Base-by-base conservation (phyloP, 805 yeast genomes). In the Pichia ethanolica region DNA sequence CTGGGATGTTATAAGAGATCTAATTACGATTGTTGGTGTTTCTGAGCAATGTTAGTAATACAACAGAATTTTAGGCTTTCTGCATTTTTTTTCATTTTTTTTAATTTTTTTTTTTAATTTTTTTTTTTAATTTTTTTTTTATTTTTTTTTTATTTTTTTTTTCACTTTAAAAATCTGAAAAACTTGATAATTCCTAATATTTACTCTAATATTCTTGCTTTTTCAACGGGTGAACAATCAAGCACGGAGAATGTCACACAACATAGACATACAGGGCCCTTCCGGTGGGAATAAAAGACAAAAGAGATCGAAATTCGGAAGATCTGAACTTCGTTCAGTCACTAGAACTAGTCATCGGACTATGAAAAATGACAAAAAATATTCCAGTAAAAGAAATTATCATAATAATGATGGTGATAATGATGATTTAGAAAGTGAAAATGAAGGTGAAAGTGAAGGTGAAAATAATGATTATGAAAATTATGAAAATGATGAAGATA, bases 291-390 rank as follows among this genome's bases (percentile, higher is more conserved):
- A 20, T 12, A 48, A 51, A 38, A 48, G 49, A 35, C 46, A 43
- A 44, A 55, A 54, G 39, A 57, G 49, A 44, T 26, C 55, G 20
- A 74, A 74, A 56, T 69, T 64, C 53, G 93, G 91, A 3, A 73
- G 93, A 62, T 72, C 72, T 45, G 81, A 81, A 52, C 59, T 80
- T 59, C 73, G 93, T 63, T 70, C 71, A 3, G 77, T 84, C 32
- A 77, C 78, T 8, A 75, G 87, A 65, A 74, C 82, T 4, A 67
- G 79, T 1, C 66, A 73, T 1, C 66, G 73, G 55, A 50, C 54
- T 38, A 27, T 14, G 7, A 25, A 13, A 20, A 53, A 54, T 34
- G 51, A 54, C 13, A 60, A 57, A 44, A 50, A 44, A n/a, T n/a
- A 54, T 20, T 20, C 20, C 20, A 20, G 20, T 20, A 2, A 20